Base-by-base conservation (phyloP, 257 asterid genomes). In the Nicotiana undulata region DNA sequence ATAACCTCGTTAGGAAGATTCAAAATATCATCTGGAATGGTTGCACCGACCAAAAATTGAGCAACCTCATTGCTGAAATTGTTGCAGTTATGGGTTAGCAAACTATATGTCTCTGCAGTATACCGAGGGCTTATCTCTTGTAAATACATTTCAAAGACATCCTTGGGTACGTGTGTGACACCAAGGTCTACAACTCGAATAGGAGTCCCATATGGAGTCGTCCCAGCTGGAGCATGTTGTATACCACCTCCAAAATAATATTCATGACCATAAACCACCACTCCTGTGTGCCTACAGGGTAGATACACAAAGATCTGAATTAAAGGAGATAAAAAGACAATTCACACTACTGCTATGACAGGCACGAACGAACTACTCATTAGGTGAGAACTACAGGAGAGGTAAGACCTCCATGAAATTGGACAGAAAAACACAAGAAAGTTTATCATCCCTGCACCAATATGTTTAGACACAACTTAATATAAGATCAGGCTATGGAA, bases 221-320 rank as follows among this genome's bases (percentile, higher is more conserved):
- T 85, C 58, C 98, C 99, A 70, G 77, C 98, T 1, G 89, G 89
- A 66, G 87, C 91, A 79, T 84, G 85, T 83, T 72, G 78, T 72
- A 72, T 72, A 24, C 78, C 78, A 24, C 78, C 78, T 72, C 78
- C 78, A 72, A 72, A 72, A 72, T 72, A 72, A 72, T 46, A 72
- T 72, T 72, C 99, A 65, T 83, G 85, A 72, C 94, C 98, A 82
- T 94, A 96, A 61, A 91, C 98, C 53, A 92, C 96, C 18, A 94
- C 86, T 80, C 99, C 99, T 1, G 99, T 92, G 85, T 96, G 99
- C 99, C 99, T 96, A 89, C 78, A 76, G n/a, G 60, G 58, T 44
- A 7, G 60, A 72, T 13, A 0, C 59, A 46, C 78, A 72, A 44
- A 2, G 7, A 46, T 46, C 40, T 13, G 37, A 46, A 18, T 22